Evolutionary conservation across 1,284 basidiomycete species (phyloP).

Genomic region (Meira miltonrushii): DNA sequence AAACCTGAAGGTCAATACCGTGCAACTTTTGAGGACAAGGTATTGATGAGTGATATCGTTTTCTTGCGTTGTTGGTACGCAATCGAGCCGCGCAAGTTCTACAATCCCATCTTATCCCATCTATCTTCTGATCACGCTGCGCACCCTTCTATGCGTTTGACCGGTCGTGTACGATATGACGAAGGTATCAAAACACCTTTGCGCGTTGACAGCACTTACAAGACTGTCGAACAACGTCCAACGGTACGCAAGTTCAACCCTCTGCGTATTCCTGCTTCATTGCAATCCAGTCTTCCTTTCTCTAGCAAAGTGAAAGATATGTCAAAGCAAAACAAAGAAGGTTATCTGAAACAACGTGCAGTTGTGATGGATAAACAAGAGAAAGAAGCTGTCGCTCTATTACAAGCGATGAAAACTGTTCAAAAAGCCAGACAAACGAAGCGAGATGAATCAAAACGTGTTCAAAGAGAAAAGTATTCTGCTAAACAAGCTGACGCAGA

Average conservation of each 20-base stretch:
- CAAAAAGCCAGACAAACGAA: conserved; percentile 83
- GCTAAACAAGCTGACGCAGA: conserved; percentile 9
- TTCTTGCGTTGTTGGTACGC: conserved; percentile 97
- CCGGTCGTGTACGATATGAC: conserved; percentile 81
- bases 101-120: conserved; percentile 91
- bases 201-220: conserved; percentile 80
- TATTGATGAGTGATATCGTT: conserved; percentile 90
- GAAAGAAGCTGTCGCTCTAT: conserved; percentile 79
- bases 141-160: conserved; percentile 79
- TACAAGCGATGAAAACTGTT: conserved; percentile 91
- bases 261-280: conserved; percentile 77
- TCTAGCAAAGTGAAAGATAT: conserved; percentile 85
- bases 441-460: conserved; percentile 56
- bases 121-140: conserved; percentile 55
- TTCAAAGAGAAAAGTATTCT: conserved; percentile 2
- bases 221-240: conserved; percentile 65
- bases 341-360: conserved; percentile 59
- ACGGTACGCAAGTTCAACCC: conserved; percentile 75
- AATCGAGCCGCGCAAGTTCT: conserved; percentile 87
- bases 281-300: conserved; percentile 83
- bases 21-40: conserved; percentile 96
- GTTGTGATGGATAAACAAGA: conserved; percentile 93
- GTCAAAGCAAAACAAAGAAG: conserved; percentile 67
- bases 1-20: conserved; percentile 93
- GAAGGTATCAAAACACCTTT: conserved; percentile 74